Evolutionary conservation across 495 filamentous ascomycete genomes (phyloP), one percentile per base, ranked within the genome.

Genomic region (Neohortaea acidophila): DNA sequence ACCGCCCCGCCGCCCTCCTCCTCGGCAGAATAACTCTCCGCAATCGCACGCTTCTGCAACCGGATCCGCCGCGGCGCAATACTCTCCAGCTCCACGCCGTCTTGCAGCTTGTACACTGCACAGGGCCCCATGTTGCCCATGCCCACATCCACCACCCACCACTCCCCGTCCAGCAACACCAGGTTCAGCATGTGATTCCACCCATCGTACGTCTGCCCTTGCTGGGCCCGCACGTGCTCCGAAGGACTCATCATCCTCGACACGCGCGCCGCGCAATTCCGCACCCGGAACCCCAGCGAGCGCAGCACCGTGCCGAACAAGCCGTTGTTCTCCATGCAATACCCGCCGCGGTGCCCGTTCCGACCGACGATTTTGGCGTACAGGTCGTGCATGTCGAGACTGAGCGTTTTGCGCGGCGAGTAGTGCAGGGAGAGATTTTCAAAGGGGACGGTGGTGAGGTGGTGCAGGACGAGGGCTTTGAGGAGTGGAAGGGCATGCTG

Each of bases 281-380:
- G 22, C 13, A 49, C 41, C 15, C 41, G 0, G 40, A 66, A 86
- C 0, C 78, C 81, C 2, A 84, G 51, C 12, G 62, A 70, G 15
- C 69, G 57, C 12, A 91, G 58, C 12, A 84, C 58, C 14, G 65
- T 64, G 26, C 68, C 66, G 30, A 85, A 81, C 33, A 84, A 69
- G 22, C 63, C 61, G 52, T 76, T 85, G 35, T 69, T 64, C 49
- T 86, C 81, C 66, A 86, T 77, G 58, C 79, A 86, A 47, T 84
- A 84, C 0, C 81, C 80, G 2, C 83, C 83, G n/a, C 72, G 56
- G 15, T 70, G 33, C 6, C 44, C 39, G 21, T 54, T 52, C 14
- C 57, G 51, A 0, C 45, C 57, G 17, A 84, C 67, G 19, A 86
- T 66, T 54, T 84, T 84, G 2, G 59, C 34, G 49, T 69, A 86